Conservation (phyloP, 768 basidiomycete genomes). For the Cystofilobasidium macerans region DNA sequence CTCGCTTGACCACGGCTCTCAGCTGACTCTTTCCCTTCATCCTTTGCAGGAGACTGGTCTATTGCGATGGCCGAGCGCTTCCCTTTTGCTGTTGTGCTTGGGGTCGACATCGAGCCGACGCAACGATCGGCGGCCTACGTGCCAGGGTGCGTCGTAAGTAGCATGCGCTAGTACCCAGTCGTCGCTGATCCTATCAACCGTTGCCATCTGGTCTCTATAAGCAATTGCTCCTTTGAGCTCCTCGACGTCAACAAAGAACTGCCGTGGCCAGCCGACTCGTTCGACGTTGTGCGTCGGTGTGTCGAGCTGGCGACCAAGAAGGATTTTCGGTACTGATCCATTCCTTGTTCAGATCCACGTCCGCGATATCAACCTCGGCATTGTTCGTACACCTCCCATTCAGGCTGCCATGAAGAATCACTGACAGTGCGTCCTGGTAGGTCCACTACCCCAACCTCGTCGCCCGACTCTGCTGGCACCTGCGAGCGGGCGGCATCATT, state of each 20-base stretch:
- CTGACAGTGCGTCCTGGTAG: not conserved
- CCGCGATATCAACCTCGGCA: constrained; percentile 18
- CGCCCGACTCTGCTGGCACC: constrained; percentile 1
- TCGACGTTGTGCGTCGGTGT: constrained; percentile 11
- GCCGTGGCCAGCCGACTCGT: constrained; percentile 14
- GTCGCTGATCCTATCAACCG: no score
- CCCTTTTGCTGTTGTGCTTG: constrained; percentile 7
- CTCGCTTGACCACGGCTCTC: no score
- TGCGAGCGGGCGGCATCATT: constrained; percentile 14
- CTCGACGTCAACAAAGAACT: constrained; percentile 12
- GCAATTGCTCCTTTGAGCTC: constrained; percentile 21
- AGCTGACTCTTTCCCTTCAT: not conserved
- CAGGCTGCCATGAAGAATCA: not conserved
- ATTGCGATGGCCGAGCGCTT: constrained; percentile 18
- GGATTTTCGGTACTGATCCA: not conserved
- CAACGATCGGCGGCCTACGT: not conserved
- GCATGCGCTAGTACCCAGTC: not conserved
- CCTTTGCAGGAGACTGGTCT: constrained; percentile 9
- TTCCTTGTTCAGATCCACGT: constrained; percentile 6
- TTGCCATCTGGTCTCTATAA: not conserved
- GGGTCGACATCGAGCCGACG: constrained; percentile 7
- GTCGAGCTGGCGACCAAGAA: no score
- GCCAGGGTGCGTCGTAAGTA: not conserved
- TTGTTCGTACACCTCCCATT: not conserved
- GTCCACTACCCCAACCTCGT: constrained; percentile 2